These are phyloP conservation scores for Mycena pura DNA, from an alignment of 768 basidiomycete species.

Conservation along the genomic window DNA sequence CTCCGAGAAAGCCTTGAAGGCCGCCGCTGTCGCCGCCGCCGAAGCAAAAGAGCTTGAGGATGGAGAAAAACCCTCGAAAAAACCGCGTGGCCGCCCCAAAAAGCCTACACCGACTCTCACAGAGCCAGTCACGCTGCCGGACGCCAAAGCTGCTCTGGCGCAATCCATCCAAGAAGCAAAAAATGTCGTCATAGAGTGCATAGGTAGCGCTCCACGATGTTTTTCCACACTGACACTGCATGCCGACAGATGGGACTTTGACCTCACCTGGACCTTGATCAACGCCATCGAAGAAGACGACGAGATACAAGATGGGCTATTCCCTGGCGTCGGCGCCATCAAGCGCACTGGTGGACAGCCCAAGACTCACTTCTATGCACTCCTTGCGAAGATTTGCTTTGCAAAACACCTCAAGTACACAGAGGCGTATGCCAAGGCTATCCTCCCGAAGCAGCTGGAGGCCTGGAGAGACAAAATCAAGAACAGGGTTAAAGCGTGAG, in stretches of 20 bases:
- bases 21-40: background rate
- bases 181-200: background rate
- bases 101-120: background rate
- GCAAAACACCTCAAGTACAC: background rate
- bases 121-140: background rate
- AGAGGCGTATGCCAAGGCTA: background rate
- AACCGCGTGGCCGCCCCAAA: background rate
- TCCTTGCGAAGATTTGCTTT: background rate
- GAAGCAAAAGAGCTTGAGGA: background rate
- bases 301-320: background rate
- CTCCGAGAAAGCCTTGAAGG: background rate
- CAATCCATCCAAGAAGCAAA: background rate
- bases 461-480: background rate
- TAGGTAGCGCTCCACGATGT: background rate
- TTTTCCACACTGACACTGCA: background rate
- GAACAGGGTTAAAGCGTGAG: conserved; percentile 1
- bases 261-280: conserved; percentile 1
- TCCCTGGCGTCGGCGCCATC: background rate
- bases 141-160: background rate
- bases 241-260: background rate
- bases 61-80: background rate
- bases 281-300: background rate
- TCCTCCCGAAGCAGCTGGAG: background rate
- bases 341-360: background rate
- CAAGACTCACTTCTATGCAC: background rate